These are phyloP conservation scores for Linum lewisii DNA, from an alignment of 345 rosid genomes.

Conservation along the genomic window DNA sequence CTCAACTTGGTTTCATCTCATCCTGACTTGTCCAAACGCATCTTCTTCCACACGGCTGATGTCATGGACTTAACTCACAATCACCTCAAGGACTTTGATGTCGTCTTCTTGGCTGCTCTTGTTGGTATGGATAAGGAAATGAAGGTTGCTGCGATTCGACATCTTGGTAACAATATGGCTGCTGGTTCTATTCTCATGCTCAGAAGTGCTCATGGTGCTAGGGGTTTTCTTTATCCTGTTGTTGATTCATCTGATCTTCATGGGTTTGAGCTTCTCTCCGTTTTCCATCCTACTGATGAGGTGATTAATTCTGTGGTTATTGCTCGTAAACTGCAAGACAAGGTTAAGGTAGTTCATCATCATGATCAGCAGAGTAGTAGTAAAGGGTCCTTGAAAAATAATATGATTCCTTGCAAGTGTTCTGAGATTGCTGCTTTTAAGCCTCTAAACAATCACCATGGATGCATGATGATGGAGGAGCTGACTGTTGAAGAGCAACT, in stretches of 20 bases:
- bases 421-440: slow-evolving; percentile 45
- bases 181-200: slow-evolving; percentile 15
- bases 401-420: slow-evolving; percentile 37
- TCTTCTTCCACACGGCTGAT: slow-evolving; percentile 19
- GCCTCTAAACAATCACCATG: slow-evolving; percentile 37
- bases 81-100: slow-evolving; percentile 6
- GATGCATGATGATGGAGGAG: slow-evolving; percentile 47
- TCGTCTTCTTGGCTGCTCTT: slow-evolving; percentile 20
- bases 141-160: slow-evolving; percentile 11
- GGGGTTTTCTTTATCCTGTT: slow-evolving; percentile 17
- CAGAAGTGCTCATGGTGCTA: slow-evolving; percentile 18
- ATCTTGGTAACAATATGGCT: slow-evolving; percentile 15
- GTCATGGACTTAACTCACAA: slow-evolving; percentile 8
- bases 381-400: too few species aligned
- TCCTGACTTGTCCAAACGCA: slow-evolving; percentile 14
- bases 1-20: slow-evolving; percentile 10
- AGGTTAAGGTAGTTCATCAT: neutral
- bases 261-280: slow-evolving; percentile 17
- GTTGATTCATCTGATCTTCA: slow-evolving; percentile 13
- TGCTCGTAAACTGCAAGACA: slow-evolving; percentile 6
- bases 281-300: slow-evolving; percentile 20
- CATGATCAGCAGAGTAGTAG: slow-evolving; percentile 15
- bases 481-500: slow-evolving; percentile 42
- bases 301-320: slow-evolving; percentile 18
- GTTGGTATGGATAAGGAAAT: slow-evolving; percentile 20